phyloP scores from a whole-genome alignment of 2,329 filamentous ascomycete species.

The Aspergillus nomiae region DNA sequence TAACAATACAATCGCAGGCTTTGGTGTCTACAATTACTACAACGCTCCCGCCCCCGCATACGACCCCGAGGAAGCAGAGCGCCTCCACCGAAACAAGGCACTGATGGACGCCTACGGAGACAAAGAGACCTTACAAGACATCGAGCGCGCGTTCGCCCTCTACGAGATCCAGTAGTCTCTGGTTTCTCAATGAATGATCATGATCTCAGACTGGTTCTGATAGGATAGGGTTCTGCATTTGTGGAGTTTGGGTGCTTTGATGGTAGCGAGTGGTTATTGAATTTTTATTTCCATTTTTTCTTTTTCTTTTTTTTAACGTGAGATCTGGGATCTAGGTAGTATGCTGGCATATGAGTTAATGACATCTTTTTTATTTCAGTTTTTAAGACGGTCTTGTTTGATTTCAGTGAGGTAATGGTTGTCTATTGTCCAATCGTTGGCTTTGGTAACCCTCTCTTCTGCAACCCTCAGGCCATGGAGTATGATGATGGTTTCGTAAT shows the following conservation, averaged over 20 bases:
- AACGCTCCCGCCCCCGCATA: conserved; percentile 3
- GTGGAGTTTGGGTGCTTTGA: not conserved
- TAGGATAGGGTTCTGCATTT: not conserved
- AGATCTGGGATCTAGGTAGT: not conserved
- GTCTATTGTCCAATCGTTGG: not conserved
- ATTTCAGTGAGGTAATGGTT: not conserved
- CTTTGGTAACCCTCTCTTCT: not conserved
- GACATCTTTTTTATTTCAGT: too few relatives aligned
- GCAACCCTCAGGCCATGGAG: not conserved
- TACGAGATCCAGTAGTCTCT: conserved; percentile 43
- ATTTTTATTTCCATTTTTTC: not conserved
- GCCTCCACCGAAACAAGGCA: conserved; percentile 39
- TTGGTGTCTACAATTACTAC: conserved; percentile 20
- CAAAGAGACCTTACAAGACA: conserved; percentile 45
- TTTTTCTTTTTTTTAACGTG: not conserved
- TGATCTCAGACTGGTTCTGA: not conserved
- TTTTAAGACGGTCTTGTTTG: not conserved
- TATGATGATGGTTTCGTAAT: not conserved
- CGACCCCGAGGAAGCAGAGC: conserved; percentile 31
- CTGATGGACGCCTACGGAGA: conserved; percentile 52
- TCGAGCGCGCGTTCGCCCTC: conserved; percentile 48
- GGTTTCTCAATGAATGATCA: not conserved
- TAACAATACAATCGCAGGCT: conserved; percentile 13
- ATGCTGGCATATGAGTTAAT: conserved; percentile 1
- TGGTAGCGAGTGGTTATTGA: not conserved